Base-by-base conservation (phyloP, 805 yeast genomes). In the Hagleromyces aurorensis region DNA sequence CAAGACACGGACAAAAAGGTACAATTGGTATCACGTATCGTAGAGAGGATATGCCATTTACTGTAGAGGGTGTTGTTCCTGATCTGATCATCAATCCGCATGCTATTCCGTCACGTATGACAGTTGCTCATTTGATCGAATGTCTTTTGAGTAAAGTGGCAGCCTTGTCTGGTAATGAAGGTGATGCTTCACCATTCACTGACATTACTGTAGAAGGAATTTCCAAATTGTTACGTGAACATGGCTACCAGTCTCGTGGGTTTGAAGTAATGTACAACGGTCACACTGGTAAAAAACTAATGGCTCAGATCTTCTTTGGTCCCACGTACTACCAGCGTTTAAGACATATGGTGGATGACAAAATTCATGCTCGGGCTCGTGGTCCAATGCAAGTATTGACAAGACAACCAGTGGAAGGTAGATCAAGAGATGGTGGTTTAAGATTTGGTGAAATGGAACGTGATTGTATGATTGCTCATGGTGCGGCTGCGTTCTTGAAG, bases 371-470 rank as follows among this genome's bases (percentile, higher is more conserved):
- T 12, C 80, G 98, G 67, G 97, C 98, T 5, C 79, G 97, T 69
- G 98, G 98, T 32, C 97, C 98, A 10, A 94, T 89, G 38, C 97
- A 89, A 69, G 93, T 89, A 35, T 69, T 89, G 59, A 89, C 98
- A 3, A 81, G 97, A 65, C 98, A 89, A 62, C 98, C 98, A 4
- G 96, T 87, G 40, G 97, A 89, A 64, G 98, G 98, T 76, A 78
- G 98, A 62, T 86, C 96, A 11, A 77, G 98, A 65, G 97, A 91
- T 62, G 98, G 98, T 75, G 98, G 98, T 48, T 69, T 89, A 59
- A 84, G 98, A 64, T 87, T 89, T 73, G 98, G 98, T 54, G 98
- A 89, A 63, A 91, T 91, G 99, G 99, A 91, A 65, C 84, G 99
- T 69, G 99, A 91, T 71, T 91, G 99, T 80, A 89, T 91, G 96